Evolutionary conservation across 2,329 filamentous ascomycete genomes (phyloP).

Genomic region (Penicillium sp.): DNA sequence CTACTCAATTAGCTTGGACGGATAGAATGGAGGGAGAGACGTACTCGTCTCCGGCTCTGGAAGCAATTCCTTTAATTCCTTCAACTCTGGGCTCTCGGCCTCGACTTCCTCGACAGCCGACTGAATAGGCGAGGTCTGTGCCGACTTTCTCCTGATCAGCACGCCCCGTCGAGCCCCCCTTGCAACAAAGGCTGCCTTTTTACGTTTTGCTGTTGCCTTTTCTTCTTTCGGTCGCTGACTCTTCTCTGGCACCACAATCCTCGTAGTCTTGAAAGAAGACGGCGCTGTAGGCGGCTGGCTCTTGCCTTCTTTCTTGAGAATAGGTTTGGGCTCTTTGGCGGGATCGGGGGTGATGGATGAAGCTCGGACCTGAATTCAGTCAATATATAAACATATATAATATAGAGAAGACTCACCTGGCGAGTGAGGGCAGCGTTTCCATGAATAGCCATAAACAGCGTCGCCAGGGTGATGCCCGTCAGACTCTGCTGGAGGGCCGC

Average conservation of each 20-base stretch:
- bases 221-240: conserved; percentile 18
- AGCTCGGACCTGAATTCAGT: neutral
- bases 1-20: neutral
- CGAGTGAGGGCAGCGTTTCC: conserved; percentile 20
- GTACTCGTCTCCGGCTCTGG: neutral
- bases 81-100: neutral
- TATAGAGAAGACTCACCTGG: neutral
- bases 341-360: neutral
- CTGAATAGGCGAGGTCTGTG: conserved; percentile 25
- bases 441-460: conserved; percentile 43
- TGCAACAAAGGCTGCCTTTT: conserved; percentile 26
- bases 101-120: conserved; percentile 7
- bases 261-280: conserved; percentile 27
- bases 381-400: neutral
- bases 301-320: conserved; percentile 36
- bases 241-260: conserved; percentile 26
- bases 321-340: conserved; percentile 21
- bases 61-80: neutral
- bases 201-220: conserved; percentile 18
- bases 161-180: conserved; percentile 28
- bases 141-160: conserved; percentile 33
- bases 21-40: neutral
- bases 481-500: conserved; percentile 33
- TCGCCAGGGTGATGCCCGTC: conserved; percentile 37
- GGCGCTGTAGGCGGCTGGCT: conserved; percentile 17